phyloP scores from a whole-genome alignment of 2,329 filamentous ascomycete genomes.

The Achaetomium macrosporum region DNA sequence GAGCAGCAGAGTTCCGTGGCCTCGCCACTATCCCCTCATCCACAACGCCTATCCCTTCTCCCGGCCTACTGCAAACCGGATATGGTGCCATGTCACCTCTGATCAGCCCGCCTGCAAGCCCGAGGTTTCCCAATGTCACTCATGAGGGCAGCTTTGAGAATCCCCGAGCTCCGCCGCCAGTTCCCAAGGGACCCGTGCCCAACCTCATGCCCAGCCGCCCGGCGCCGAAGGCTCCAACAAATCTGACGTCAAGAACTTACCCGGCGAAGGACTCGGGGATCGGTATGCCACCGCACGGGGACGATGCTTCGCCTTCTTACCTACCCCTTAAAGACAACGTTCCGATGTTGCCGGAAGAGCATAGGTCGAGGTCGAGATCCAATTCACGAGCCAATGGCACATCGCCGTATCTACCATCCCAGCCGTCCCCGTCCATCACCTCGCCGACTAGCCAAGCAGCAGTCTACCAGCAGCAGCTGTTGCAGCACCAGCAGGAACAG shows the following conservation, averaged over 20 bases:
- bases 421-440: conserved; percentile 34
- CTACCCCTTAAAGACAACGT: conserved; percentile 47
- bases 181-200: conserved; percentile 57
- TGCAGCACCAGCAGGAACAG: conserved; percentile 82
- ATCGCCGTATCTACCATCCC: conserved; percentile 44
- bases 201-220: conserved; percentile 73
- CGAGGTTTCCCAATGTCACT: conserved; percentile 77
- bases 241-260: conserved; percentile 52
- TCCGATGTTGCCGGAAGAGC: conserved; percentile 60
- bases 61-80: conserved; percentile 49
- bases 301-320: conserved; percentile 47
- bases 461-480: conserved; percentile 55
- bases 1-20: conserved; percentile 49
- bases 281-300: conserved; percentile 52
- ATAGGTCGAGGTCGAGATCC: conserved; percentile 62
- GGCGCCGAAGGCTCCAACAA: conserved; percentile 78
- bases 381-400: conserved; percentile 58
- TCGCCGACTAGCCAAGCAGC: conserved; percentile 35
- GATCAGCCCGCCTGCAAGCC: conserved; percentile 74
- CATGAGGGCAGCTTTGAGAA: conserved; percentile 96
- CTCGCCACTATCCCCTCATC: conserved; percentile 36
- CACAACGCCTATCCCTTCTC: conserved; percentile 41
- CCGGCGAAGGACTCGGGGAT: conserved; percentile 58
- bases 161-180: conserved; percentile 83
- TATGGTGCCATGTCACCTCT: conserved; percentile 56